Conservation (phyloP, 768 basidiomycete genomes). For the Punctularia strigosozonata region DNA sequence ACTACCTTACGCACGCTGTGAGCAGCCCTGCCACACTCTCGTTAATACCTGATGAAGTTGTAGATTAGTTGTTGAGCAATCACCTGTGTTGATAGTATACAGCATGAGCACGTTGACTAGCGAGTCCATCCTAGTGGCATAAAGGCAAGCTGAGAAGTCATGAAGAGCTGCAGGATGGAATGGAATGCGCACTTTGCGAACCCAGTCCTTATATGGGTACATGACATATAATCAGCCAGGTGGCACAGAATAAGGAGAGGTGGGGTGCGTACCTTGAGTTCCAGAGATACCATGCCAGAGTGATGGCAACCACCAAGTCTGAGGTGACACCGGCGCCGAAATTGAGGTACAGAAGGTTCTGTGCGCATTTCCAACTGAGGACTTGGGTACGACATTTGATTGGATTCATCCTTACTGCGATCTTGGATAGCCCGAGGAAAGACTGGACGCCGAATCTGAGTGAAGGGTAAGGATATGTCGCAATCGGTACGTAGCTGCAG, state of each 20-base stretch:
- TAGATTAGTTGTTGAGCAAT: slow-evolving; percentile 11
- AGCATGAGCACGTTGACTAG: slow-evolving; percentile 34
- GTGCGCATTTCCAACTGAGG: too few relatives aligned
- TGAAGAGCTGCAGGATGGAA: not conserved
- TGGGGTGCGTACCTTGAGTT: too few relatives aligned
- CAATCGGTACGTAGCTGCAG: not conserved
- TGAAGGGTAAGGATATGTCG: slow-evolving; percentile 18
- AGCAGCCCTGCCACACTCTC: slow-evolving; percentile 23
- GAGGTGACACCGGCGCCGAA: slow-evolving; percentile 38
- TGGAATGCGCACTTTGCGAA: slow-evolving; percentile 26
- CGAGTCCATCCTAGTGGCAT: slow-evolving; percentile 33
- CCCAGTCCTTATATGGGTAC: slow-evolving; percentile 36
- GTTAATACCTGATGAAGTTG: not conserved
- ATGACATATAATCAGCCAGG: slow-evolving; percentile 41
- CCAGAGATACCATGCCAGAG: too few relatives aligned
- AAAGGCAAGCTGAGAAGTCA: not conserved
- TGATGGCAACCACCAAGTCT: slow-evolving; percentile 38
- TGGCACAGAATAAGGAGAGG: too few relatives aligned
- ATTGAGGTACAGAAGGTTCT: slow-evolving; percentile 40
- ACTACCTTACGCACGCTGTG: slow-evolving; percentile 25
- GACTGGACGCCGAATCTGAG: slow-evolving; percentile 27
- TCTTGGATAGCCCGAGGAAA: not conserved
- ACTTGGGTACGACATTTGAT: not conserved
- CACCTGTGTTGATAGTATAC: slow-evolving; percentile 45
- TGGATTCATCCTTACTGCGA: not conserved